phyloP scores from a whole-genome alignment of 495 filamentous ascomycete genomes.

The Penicillium turbatum region DNA sequence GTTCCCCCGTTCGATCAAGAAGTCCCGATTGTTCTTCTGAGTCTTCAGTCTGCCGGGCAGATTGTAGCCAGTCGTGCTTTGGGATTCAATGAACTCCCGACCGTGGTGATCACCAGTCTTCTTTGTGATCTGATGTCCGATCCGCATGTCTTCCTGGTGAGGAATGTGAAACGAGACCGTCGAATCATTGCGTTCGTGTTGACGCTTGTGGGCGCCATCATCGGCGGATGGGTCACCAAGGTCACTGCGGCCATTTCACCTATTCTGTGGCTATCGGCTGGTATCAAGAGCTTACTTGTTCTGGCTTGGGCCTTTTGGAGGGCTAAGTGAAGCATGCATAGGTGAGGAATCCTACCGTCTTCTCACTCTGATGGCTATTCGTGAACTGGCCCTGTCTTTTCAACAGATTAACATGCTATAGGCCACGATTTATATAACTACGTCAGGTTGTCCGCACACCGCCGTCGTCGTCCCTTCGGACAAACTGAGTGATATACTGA shows the following conservation, averaged over 20 bases:
- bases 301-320: conserved; percentile 39
- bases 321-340: not conserved
- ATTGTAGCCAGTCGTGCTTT: conserved; percentile 59
- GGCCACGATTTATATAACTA: too few relatives aligned
- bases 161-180: conserved; percentile 63
- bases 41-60: conserved; percentile 65
- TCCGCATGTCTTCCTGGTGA: conserved; percentile 45
- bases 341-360: not conserved
- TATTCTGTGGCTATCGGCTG: conserved; percentile 53
- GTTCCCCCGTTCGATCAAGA: conserved; percentile 23
- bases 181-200: conserved; percentile 51
- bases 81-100: conserved; percentile 65
- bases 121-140: conserved; percentile 62
- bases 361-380: too few relatives aligned
- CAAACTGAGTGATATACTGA: too few relatives aligned
- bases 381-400: too few relatives aligned
- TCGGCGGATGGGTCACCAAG: conserved; percentile 59
- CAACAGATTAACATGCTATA: too few relatives aligned
- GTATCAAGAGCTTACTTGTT: conserved; percentile 46
- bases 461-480: too few relatives aligned
- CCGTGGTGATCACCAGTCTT: conserved; percentile 65
- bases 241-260: conserved; percentile 44
- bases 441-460: too few relatives aligned
- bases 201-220: conserved; percentile 56
- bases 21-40: conserved; percentile 56